phyloP scores from a whole-genome alignment of 1,139 yeast genomes.

The Yamadazyma spencermartinsiae region DNA sequence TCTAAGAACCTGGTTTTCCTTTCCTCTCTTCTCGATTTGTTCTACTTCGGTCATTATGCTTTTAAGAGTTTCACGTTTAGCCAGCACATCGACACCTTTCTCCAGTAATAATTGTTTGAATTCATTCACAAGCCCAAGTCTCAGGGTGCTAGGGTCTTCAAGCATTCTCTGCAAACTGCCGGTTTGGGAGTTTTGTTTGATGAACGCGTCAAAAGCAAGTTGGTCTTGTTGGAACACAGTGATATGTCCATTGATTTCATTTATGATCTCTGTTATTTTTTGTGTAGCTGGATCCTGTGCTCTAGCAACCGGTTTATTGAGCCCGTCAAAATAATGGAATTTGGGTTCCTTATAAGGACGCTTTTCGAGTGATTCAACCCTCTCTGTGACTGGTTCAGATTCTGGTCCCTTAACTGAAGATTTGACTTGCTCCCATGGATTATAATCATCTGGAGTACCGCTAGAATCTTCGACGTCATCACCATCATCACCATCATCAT shows the following conservation, averaged over 20 bases:
- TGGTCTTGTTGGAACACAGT: conserved; percentile 1
- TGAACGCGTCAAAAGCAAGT: conserved; percentile 2
- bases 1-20: conserved; percentile 7
- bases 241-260: conserved; percentile 19
- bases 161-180: neutral
- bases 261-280: conserved; percentile 18
- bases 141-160: neutral
- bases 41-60: conserved; percentile 2
- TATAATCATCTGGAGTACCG: too few relatives aligned
- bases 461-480: too few relatives aligned
- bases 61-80: neutral
- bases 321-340: conserved; percentile 10
- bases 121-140: neutral
- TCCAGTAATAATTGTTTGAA: neutral
- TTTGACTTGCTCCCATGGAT: too few relatives aligned
- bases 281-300: conserved; percentile 11
- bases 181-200: conserved; percentile 1
- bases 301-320: conserved; percentile 2
- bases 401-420: neutral
- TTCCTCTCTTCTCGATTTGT: conserved; percentile 1
- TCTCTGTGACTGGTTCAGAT: neutral
- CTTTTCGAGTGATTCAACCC: too few relatives aligned
- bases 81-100: neutral
- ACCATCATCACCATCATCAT: too few relatives aligned
- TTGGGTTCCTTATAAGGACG: neutral